Evolutionary conservation across 2,329 filamentous ascomycete species (phyloP).

Genomic region (Pseudocercospora vitis): DNA sequence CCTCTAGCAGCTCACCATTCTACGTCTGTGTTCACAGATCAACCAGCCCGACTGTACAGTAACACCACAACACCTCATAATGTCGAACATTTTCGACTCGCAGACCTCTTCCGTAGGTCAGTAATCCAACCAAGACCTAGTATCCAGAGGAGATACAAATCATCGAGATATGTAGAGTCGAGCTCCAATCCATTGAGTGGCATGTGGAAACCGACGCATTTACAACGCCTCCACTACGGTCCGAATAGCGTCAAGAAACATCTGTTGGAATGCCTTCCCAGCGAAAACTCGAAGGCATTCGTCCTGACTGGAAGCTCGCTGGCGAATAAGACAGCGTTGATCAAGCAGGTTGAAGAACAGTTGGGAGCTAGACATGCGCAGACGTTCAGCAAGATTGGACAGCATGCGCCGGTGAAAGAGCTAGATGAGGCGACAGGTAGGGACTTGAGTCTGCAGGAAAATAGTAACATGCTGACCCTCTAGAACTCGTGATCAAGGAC

Average conservation of each 20-base stretch:
- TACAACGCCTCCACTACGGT: conserved; percentile 54
- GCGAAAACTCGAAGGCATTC: conserved; percentile 53
- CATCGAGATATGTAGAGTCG: conserved; percentile 44
- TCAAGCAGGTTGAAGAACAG: conserved; percentile 52
- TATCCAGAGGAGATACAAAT: conserved; percentile 36
- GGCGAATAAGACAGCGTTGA: conserved; percentile 54
- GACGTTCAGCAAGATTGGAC: conserved; percentile 56
- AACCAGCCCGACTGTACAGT: not conserved
- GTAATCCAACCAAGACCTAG: conserved; percentile 8
- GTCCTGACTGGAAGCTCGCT: conserved; percentile 58
- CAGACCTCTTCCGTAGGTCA: conserved; percentile 24
- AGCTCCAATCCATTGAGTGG: conserved; percentile 49
- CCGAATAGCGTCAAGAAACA: conserved; percentile 49
- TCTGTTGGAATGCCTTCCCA: conserved; percentile 48
- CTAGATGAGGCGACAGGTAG: conserved; percentile 51
- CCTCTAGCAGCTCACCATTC: not conserved
- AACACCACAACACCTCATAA: not conserved
- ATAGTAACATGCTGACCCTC: not conserved
- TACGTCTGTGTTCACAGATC: not conserved
- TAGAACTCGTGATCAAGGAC: conserved; percentile 47
- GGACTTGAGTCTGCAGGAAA: not conserved
- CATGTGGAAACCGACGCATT: conserved; percentile 53
- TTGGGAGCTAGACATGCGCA: conserved; percentile 55
- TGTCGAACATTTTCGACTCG: conserved; percentile 18
- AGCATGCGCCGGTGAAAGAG: conserved; percentile 57